These are phyloP conservation scores for Epichloe hybrida DNA, from an alignment of 2,329 filamentous ascomycete species.

Conservation along the genomic window DNA sequence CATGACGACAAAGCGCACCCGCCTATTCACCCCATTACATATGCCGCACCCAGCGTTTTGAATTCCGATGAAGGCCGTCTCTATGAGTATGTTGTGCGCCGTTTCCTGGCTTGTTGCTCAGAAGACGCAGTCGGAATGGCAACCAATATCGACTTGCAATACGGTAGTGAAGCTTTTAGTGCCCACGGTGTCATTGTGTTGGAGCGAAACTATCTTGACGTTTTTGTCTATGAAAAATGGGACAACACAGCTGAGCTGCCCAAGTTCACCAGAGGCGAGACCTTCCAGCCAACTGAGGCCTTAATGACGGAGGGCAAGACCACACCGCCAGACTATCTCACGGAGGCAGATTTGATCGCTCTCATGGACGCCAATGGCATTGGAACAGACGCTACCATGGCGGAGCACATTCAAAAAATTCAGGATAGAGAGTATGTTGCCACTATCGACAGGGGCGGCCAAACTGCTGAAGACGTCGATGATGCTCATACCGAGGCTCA, in stretches of 20 bases:
- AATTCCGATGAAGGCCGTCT: slow-evolving; percentile 58
- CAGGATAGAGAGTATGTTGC: slow-evolving; percentile 79
- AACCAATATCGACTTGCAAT: slow-evolving; percentile 73
- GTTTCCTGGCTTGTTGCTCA: slow-evolving; percentile 91
- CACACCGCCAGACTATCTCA: slow-evolving; percentile 69
- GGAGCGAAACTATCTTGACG: slow-evolving; percentile 84
- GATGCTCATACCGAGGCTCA: slow-evolving; percentile 14
- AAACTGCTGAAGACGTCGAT: slow-evolving; percentile 25
- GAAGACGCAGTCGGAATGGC: slow-evolving; percentile 81
- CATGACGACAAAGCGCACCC: slow-evolving; percentile 96
- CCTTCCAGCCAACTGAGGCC: slow-evolving; percentile 77
- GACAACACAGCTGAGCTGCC: slow-evolving; percentile 75
- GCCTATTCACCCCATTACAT: slow-evolving; percentile 91
- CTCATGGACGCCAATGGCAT: slow-evolving; percentile 99
- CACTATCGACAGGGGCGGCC: slow-evolving; percentile 35
- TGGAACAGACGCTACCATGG: slow-evolving; percentile 97
- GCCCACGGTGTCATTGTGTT: slow-evolving; percentile 74
- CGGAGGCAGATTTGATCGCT: slow-evolving; percentile 87
- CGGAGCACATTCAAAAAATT: slow-evolving; percentile 93
- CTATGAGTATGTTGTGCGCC: slow-evolving; percentile 84
- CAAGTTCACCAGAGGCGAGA: slow-evolving; percentile 63
- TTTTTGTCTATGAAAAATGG: slow-evolving; percentile 96
- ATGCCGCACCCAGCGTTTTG: slow-evolving; percentile 51
- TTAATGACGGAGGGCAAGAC: slow-evolving; percentile 89
- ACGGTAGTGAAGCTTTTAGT: slow-evolving; percentile 71